These are phyloP conservation scores for Hippophae rhamnoides DNA, from an alignment of 306 rosid species.

Conservation along the genomic window DNA sequence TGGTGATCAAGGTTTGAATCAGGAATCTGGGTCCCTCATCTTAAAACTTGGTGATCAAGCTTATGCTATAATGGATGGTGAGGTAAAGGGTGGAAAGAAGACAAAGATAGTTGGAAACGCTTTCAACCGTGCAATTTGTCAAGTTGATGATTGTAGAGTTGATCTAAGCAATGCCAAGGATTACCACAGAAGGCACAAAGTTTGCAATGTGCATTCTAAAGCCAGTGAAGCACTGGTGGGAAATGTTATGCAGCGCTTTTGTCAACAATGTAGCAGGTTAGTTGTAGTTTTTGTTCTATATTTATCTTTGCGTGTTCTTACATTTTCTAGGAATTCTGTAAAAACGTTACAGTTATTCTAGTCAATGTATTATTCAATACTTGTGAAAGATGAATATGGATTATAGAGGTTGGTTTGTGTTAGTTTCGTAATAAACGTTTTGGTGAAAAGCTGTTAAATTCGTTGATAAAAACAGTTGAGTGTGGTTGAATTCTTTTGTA, in stretches of 20 bases:
- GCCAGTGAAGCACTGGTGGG: conserved; percentile 73
- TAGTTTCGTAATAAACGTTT: conserved; percentile 2
- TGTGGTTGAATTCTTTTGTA: conserved; percentile 4
- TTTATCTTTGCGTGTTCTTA: conserved; percentile 3
- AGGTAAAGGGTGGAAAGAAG: conserved; percentile 60
- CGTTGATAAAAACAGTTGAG: neutral
- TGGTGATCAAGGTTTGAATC: conserved; percentile 48
- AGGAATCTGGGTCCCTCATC: conserved; percentile 43
- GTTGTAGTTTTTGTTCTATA: conserved; percentile 12
- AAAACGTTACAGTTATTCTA: neutral
- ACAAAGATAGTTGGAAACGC: conserved; percentile 48
- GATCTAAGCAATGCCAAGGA: conserved; percentile 82
- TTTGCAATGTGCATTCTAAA: conserved; percentile 86
- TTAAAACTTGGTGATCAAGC: conserved; percentile 64
- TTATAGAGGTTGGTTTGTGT: conserved; percentile 2
- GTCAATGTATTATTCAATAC: conserved; percentile 3
- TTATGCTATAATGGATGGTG: conserved; percentile 51
- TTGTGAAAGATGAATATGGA: conserved; percentile 7
- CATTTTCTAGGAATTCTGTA: conserved; percentile 3
- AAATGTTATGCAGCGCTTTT: conserved; percentile 73
- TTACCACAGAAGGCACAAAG: conserved; percentile 89
- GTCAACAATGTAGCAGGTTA: conserved; percentile 97
- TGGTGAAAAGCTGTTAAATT: conserved; percentile 1
- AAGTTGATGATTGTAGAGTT: conserved; percentile 81
- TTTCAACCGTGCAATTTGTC: conserved; percentile 65